Evolutionary conservation across 169 alveolate genomes (phyloP), one percentile per base, ranked within the genome.

Genomic region (Plasmodium gaboni): DNA sequence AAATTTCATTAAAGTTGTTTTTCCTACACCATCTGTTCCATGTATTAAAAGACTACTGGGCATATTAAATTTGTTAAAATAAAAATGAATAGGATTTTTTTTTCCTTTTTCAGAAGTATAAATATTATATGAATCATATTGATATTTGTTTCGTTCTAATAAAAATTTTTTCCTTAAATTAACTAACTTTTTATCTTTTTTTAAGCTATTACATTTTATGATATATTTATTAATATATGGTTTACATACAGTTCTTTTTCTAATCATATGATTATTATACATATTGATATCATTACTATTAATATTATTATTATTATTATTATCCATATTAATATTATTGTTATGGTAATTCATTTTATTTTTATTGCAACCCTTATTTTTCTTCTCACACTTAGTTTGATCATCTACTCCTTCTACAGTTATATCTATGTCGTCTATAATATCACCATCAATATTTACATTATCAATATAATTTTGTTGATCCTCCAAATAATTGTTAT

Each of bases 31-130:
- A 86, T 55, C 46, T 22, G 32, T 50, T 32, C 92, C 92, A 86
- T 86, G 70, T 86, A 86, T 86, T 57, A 86, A 86, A 59, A 73
- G 50, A n/a, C 60, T 86, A 26, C 72, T 64, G 12, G 92, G 92
- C 8, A 86, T 5, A 24, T 72, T 69, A 24, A 86, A 15, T 86
- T 70, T 86, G 26, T 76, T 70, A 60, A 86, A 86, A 46, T 86
- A 86, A 65, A 86, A 86, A 3, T n/a, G 44, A 44, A 86, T 70
- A 60, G 13, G 61, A 57, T 24, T 70, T 59, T 65, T 71, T 60
- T 46, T 53, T 17, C 46, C 63, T 60, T 46, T 53, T 17, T 71
- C 71, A n/a, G 87, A 70, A 46, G 70, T 69, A 22, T 38, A 70
- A n/a, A 86, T 64, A 71, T 73, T 70, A 55, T 70, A 86, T 10